Evolutionary conservation across 768 basidiomycete genomes (phyloP), one percentile per base, ranked within the genome.

Genomic region (Kwoniella sp.): DNA sequence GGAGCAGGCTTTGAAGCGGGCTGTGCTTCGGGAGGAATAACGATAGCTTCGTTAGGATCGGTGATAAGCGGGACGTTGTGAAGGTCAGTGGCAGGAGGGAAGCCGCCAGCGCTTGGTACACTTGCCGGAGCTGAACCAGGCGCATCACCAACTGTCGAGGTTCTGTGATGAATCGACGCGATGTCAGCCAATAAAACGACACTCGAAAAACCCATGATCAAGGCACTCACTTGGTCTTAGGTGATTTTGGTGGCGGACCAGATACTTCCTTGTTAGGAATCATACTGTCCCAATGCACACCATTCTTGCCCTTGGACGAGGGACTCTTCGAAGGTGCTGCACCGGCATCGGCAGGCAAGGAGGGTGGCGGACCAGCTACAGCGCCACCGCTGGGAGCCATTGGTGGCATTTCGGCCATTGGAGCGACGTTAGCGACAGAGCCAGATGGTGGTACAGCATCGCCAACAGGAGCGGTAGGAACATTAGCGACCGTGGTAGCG

Each of bases 271-370:
- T 70, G 19, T 44, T 24, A 9, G 65, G 65, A 10, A 74, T 65
- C 47, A 54, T 52, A 8, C 55, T 52, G 21, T 63, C 51, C 70
- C 70, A 74, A 37, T 64, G 71, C 1, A 74, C 73, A n/a, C 67
- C 67, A 48, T 44, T 58, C 25, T 64, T 64, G 5, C 62, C 55
- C 27, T 57, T 50, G 13, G 55, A 58, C 4, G 62, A 55, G 9
- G 50, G 49, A n/a, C 24, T 26, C 48, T 47, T 44, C 12, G n/a
- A 44, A 26, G 56, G 40, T 40, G 40, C 55, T 40, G 55, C 55
- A 27, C 1, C 55, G 17, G 55, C 6, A 55, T 55, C 55, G 22
- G 55, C 55, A 26, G 33, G 55, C 40, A 44, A 3, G 8, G 40
- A 44, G 10, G 40, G 40, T 10, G 40, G 8, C 17, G 40, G 40